These are phyloP conservation scores for Teunomyces atbi DNA, from an alignment of 805 yeast genomes.

Conservation along the genomic window DNA sequence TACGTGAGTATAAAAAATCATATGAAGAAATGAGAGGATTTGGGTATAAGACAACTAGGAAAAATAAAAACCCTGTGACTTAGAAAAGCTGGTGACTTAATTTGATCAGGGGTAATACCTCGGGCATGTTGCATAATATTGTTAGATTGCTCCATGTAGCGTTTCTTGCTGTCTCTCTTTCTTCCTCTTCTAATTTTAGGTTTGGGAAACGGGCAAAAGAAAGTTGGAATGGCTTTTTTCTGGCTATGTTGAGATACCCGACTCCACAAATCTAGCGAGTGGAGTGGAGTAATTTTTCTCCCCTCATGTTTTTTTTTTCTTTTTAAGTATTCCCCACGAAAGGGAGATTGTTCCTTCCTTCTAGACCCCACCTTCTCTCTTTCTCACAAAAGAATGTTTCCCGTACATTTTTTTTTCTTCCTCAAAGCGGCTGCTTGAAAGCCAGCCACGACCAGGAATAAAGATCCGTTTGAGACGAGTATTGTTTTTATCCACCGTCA, in stretches of 20 bases:
- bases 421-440: slow-evolving; percentile 26
- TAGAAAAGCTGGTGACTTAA: not conserved
- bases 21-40: not conserved
- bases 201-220: not conserved
- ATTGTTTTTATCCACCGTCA: slow-evolving; percentile 33
- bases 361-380: not conserved
- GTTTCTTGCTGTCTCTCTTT: no score
- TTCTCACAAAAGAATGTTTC: not conserved
- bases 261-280: not conserved
- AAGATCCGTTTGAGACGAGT: slow-evolving; percentile 43
- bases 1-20: not conserved
- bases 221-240: not conserved
- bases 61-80: not conserved
- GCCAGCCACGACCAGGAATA: slow-evolving; percentile 54
- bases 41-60: no score
- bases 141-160: not conserved
- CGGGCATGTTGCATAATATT: not conserved
- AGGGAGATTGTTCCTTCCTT: not conserved
- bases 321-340: no score
- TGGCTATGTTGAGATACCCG: not conserved
- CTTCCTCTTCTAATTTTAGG: not conserved
- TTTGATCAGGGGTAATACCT: not conserved
- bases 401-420: slow-evolving; percentile 18
- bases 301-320: slow-evolving; percentile 1
- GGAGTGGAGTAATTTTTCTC: not conserved